A percentile compares a stretch with the other conserved stretches of the same genome.
Evolutionary conservation across 148 eudicot species (phyloP).

Genomic region (Rhododendron ferrugineum): DNA sequence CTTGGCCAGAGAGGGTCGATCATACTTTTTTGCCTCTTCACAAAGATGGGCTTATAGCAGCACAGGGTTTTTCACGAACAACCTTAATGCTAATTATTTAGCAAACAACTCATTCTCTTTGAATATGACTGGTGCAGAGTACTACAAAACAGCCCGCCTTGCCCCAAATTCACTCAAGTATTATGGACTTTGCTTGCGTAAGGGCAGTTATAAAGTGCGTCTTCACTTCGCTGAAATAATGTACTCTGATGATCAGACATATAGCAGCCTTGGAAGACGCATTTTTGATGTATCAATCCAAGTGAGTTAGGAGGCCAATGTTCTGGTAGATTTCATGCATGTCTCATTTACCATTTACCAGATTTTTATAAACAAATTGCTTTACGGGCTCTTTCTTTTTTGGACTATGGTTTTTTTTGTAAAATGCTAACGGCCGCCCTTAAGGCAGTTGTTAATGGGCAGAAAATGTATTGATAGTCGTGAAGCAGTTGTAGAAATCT

Average conservation of each 20-base stretch:
- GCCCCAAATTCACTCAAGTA: conserved; percentile 68
- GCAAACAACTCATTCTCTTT: conserved; percentile 25
- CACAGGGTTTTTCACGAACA: conserved; percentile 40
- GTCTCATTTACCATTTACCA: background rate
- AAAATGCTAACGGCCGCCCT: background rate
- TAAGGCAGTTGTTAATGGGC: background rate
- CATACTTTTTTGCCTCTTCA: conserved; percentile 40
- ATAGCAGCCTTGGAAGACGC: conserved; percentile 56
- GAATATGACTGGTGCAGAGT: conserved; percentile 38
- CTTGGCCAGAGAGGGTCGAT: conserved; percentile 29
- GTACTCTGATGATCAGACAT: conserved; percentile 45
- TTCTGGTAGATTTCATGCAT: background rate
- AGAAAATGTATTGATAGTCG: background rate
- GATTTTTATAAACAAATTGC: background rate
- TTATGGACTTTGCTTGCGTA: conserved; percentile 55
- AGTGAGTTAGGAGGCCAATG: conserved; percentile 35
- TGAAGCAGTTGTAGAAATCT: background rate
- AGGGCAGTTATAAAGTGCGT: conserved; percentile 62
- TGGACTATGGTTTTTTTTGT: background rate
- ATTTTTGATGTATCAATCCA: conserved; percentile 68
- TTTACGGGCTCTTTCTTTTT: background rate
- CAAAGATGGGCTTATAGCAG: conserved; percentile 74
- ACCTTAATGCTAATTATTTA: conserved; percentile 20
- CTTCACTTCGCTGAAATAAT: conserved; percentile 75
- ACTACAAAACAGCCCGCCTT: conserved; percentile 61